Conservation (phyloP, 306 rosid genomes). For the Pterocarpus macrocarpus region DNA sequence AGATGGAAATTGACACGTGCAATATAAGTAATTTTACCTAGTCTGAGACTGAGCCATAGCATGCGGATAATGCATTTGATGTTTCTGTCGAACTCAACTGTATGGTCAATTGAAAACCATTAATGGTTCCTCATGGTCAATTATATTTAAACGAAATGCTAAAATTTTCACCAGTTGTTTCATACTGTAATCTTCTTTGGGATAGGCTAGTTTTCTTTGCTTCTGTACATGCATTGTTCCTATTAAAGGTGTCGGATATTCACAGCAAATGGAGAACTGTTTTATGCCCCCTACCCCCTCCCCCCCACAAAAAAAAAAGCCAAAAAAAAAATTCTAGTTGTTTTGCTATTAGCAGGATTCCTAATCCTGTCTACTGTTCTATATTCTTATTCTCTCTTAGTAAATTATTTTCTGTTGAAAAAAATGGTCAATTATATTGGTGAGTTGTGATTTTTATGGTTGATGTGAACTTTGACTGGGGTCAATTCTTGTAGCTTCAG, state of each 20-base stretch:
- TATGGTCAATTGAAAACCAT: background rate
- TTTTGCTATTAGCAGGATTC: slow-evolving; percentile 7
- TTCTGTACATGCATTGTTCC: slow-evolving; percentile 12
- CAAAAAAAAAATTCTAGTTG: background rate
- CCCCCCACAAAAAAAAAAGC: too few species aligned
- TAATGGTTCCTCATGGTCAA: slow-evolving; percentile 20
- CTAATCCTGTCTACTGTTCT: background rate
- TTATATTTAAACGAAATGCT: background rate
- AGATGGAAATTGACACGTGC: slow-evolving; percentile 22
- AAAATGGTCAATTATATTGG: background rate
- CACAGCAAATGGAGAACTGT: background rate
- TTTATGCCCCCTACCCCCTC: too few species aligned
- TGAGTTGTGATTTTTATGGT: slow-evolving; percentile 5
- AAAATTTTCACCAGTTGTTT: slow-evolving; percentile 19
- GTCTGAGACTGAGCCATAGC: slow-evolving; percentile 1
- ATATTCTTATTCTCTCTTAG: background rate
- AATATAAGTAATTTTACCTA: slow-evolving; percentile 3
- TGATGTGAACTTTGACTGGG: slow-evolving; percentile 6
- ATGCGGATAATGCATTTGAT: slow-evolving; percentile 17
- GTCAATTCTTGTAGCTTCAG: slow-evolving; percentile 24
- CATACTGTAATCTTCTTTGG: background rate
- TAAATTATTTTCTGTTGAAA: slow-evolving; percentile 19
- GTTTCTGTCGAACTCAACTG: slow-evolving; percentile 1
- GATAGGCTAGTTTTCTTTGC: background rate
- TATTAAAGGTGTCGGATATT: background rate